Conservation (phyloP, 2,329 filamentous ascomycete genomes). For the Knoxdaviesia proteae region DNA sequence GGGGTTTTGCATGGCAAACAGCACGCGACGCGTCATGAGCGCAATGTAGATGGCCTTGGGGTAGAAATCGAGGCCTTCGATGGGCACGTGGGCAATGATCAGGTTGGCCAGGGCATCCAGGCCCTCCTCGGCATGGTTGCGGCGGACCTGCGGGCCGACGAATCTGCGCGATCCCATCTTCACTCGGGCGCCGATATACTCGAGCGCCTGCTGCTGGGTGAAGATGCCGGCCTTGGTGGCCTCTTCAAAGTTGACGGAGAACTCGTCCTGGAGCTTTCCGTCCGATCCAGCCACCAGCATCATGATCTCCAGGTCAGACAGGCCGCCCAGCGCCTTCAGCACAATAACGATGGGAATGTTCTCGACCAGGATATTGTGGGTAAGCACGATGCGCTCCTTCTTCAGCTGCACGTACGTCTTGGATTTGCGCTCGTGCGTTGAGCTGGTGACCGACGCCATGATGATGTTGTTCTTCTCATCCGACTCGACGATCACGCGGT, state of each 20-base stretch:
- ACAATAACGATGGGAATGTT: conserved; percentile 89
- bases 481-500: conserved; percentile 90
- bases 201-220: conserved; percentile 87
- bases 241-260: conserved; percentile 88
- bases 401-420: conserved; percentile 93
- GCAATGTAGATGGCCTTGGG: conserved; percentile 95
- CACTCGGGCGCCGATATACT: conserved; percentile 72
- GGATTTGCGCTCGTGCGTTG: conserved; percentile 90
- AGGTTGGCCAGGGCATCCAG: conserved; percentile 83
- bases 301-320: conserved; percentile 89
- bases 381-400: conserved; percentile 74
- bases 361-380: conserved; percentile 84
- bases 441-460: conserved; percentile 90
- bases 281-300: conserved; percentile 77
- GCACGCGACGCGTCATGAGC: conserved; percentile 87
- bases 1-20: conserved; percentile 82
- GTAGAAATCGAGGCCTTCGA: conserved; percentile 78
- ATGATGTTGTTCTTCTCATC: conserved; percentile 84
- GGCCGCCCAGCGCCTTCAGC: conserved; percentile 79
- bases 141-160: conserved; percentile 33
- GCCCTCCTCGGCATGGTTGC: conserved; percentile 77
- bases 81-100: conserved; percentile 84
- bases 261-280: conserved; percentile 79
- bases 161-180: conserved; percentile 61
- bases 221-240: conserved; percentile 65